A percentile compares a stretch with the other conserved stretches of the same genome.
Conservation (phyloP, 371 early-diverging fungal genomes). For the Mortierella sp. region DNA sequence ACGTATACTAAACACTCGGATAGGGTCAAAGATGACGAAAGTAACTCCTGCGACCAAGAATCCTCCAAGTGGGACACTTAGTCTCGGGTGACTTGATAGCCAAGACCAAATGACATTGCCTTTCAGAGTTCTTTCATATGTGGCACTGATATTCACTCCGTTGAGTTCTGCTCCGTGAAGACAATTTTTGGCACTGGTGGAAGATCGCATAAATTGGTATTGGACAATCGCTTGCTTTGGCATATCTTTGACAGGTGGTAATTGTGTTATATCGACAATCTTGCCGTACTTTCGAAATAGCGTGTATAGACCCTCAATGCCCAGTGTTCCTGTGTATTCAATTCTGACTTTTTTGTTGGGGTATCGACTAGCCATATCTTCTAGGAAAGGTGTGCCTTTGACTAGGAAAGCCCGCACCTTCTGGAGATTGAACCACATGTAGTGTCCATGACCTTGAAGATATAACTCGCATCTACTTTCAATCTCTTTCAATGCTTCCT, state of each 20-base stretch:
- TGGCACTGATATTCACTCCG: conserved; percentile 73
- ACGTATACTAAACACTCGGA: conserved; percentile 87
- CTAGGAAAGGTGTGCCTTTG: conserved; percentile 88
- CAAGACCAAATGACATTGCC: conserved; percentile 76
- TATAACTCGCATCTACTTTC: conserved; percentile 51
- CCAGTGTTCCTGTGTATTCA: conserved; percentile 52
- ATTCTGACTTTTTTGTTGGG: conserved; percentile 65
- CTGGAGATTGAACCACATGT: conserved; percentile 74
- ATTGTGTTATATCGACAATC: conserved; percentile 82
- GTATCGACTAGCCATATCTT: conserved; percentile 85
- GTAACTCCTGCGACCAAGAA: conserved; percentile 82
- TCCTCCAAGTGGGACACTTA: conserved; percentile 81
- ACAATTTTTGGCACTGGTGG: conserved; percentile 93
- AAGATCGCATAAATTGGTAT: conserved; percentile 79
- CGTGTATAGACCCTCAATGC: conserved; percentile 78
- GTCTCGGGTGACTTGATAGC: conserved; percentile 78
- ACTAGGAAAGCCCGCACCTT: conserved; percentile 73
- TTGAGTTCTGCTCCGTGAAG: conserved; percentile 81
- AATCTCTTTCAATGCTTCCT: conserved; percentile 58
- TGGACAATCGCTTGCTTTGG: conserved; percentile 84
- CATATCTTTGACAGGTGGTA: conserved; percentile 75
- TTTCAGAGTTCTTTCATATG: conserved; percentile 76
- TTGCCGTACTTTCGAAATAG: conserved; percentile 86
- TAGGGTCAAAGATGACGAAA: conserved; percentile 92
- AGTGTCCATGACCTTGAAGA: conserved; percentile 58